Evolutionary conservation across 2,329 filamentous ascomycete species (phyloP), one percentile per base, ranked within the genome.

Genomic region (Alternaria gansuensis): DNA sequence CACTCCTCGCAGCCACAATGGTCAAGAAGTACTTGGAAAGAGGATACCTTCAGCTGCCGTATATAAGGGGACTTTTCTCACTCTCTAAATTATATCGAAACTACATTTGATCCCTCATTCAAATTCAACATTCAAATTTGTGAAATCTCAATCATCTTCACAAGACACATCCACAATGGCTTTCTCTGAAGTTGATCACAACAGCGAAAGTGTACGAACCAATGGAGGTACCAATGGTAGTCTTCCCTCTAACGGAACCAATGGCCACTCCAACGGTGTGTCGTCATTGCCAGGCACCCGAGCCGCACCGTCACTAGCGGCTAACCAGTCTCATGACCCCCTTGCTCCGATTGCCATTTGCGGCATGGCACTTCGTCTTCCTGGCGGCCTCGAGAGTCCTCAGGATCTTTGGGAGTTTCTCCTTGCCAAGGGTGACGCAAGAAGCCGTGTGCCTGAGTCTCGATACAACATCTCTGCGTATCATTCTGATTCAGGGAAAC

Each of bases 381-480:
- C 65, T 5, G 67, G 72, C 2, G 63, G 63, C 1, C 43, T 64
- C 11, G 26, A 29, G 14, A 43, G 51, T 5, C 41, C 60, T 3
- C 13, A 59, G 34, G 64, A 70, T 2, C 70, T 77, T 11, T 79
- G 76, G 76, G 62, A 76, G 3, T 59, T 78, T 28, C 63, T 74
- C 9, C 6, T 44, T 2, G 28, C 43, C 23, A 24, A 37, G 11
- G 13, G 51, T 5, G 51, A 55, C 21, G 60, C 31, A 2, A 33
- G 44, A 21, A 8, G 29, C 6, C n/a, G 11, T 11, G 29, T 66
- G 5, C 60, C 59, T n/a, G 17, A 17, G 3, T 11, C 24, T 2
- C 50, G 63, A 2, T 63, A 54, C 55, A 61, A 68, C 48, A 39
- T 59, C 5, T 44, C 31, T 9, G 59, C 29, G 14, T 64, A 48